Base-by-base conservation (phyloP, 306 rosid species). In the Quercus agrifolia region DNA sequence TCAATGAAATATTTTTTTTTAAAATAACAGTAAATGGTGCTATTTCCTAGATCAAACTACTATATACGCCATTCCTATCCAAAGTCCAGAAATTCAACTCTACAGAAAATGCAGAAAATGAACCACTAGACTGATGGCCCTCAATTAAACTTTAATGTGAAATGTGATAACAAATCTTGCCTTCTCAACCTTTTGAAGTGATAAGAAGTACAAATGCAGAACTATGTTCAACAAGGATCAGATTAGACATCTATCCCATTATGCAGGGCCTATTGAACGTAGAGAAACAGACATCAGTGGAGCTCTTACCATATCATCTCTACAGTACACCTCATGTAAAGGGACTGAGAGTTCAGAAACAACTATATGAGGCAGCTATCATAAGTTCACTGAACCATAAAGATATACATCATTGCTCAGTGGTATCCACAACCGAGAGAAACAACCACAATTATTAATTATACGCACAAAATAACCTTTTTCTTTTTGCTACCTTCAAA, bases 391-490 rank as follows among this genome's bases (percentile, higher is more conserved):
- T 15, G 3, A 28, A 67, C n/a, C 71, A 31, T 13, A 19, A 31
- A 67, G 7, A 30, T 19, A 35, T 30, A 27, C 69, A 30, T 27
- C 4, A 28, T 4, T 19, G 15, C 54, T 49, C 54, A 12, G 54
- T 67, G 35, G 25, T 9, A 67, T 67, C 15, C 71, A 3, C 35
- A 41, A 49, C 55, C 44, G 62, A 31, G 54, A 82, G 46, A 61
- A 79, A 15, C 74, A 68, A 76, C 56, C n/a, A 62, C n/a, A 56
- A 67, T 44, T 67, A 30, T 67, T 14, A 56, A 67, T 44, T 67
- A 38, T 67, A 81, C 35, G 78, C 75, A 38, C 74, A 46, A 30
- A 41, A 76, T 67, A 44, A 74, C 63, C 73, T 5, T 12, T 67
- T 9, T 18, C 7, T 38, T 1, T 38, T 38, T 2, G 8, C 69